Conservation (phyloP, 257 asterid genomes). For the Lantana camara region DNA sequence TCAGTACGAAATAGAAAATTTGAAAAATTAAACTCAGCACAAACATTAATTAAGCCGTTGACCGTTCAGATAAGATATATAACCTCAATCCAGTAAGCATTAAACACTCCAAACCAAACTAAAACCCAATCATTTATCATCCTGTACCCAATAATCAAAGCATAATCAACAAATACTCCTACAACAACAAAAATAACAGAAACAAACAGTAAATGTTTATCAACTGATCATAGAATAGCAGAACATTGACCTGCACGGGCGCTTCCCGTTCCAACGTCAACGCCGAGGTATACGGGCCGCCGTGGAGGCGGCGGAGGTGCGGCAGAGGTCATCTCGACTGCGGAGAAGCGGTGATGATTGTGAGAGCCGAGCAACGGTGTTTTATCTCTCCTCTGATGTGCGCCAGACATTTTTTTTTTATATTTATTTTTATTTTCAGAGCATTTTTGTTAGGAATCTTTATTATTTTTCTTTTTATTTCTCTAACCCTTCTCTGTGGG, state of each 20-base stretch:
- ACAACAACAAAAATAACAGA: neutral
- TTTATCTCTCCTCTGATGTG: constrained; percentile 38
- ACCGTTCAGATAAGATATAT: neutral
- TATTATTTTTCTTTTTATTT: neutral
- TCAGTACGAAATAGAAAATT: constrained; percentile 7
- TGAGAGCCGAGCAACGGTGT: constrained; percentile 26
- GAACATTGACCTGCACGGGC: constrained; percentile 85
- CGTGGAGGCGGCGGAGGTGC: constrained; percentile 40
- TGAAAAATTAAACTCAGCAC: neutral
- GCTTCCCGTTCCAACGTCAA: constrained; percentile 98
- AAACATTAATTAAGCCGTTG: neutral
- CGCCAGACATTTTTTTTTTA: constrained; percentile 40
- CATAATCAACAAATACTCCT: neutral
- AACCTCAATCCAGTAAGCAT: constrained; percentile 17
- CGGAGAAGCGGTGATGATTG: constrained; percentile 33
- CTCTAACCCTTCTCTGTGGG: neutral
- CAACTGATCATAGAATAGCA: neutral
- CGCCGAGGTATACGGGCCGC: constrained; percentile 76
- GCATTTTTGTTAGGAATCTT: neutral
- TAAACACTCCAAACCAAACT: constrained; percentile 4
- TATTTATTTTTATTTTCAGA: too few relatives aligned
- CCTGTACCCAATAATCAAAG: constrained; percentile 1
- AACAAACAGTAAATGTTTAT: constrained; percentile 2
- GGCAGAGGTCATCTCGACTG: constrained; percentile 70
- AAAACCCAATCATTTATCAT: neutral